Base-by-base conservation (phyloP, 768 basidiomycete species). In the Leucosporidium creatinivorum region DNA sequence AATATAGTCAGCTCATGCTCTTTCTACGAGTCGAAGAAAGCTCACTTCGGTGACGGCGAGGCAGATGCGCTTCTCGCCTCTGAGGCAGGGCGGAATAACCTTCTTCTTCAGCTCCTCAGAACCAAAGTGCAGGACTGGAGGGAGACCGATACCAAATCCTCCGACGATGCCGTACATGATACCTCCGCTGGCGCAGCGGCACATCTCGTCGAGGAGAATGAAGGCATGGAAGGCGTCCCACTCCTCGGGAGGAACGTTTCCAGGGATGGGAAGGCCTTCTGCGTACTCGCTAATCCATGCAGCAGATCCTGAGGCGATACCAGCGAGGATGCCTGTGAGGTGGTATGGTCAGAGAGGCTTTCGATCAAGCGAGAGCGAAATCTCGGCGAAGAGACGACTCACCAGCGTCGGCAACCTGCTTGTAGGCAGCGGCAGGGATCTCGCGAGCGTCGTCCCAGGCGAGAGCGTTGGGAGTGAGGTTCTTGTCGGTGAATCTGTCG, bases 1-100 rank as follows among this genome's bases (percentile, higher is more conserved):
- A n/a, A n/a, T n/a, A n/a, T n/a, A n/a, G n/a, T n/a, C n/a, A n/a
- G n/a, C n/a, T n/a, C n/a, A n/a, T n/a, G n/a, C n/a, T n/a, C n/a
- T n/a, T n/a, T n/a, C n/a, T n/a, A n/a, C n/a, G n/a, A n/a, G n/a
- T n/a, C n/a, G n/a, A 31, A 13, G 17, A 19, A 10, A 18, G 33
- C 69, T 26, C n/a, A 69, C 70, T 62, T 76, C 75, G 9, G 74
- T 76, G 60, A 76, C 75, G 23, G 74, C 75, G 18, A 76, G 67
- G 61, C 74, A 75, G 49, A 76, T 59, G 3, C 74, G 47, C 52
- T 74, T 74, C 61, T 75, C 66, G 39, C 75, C 75, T 9, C 31
- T n/a, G 15, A 75, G 17, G 49, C 74, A 67, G 1, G 72, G 68
- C 31, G 73, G 73, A 0, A 75, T 61, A 36, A 75, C 61, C n/a